Base-by-base conservation (phyloP, 2,329 filamentous ascomycete genomes). In the Monosporascus sp. region DNA sequence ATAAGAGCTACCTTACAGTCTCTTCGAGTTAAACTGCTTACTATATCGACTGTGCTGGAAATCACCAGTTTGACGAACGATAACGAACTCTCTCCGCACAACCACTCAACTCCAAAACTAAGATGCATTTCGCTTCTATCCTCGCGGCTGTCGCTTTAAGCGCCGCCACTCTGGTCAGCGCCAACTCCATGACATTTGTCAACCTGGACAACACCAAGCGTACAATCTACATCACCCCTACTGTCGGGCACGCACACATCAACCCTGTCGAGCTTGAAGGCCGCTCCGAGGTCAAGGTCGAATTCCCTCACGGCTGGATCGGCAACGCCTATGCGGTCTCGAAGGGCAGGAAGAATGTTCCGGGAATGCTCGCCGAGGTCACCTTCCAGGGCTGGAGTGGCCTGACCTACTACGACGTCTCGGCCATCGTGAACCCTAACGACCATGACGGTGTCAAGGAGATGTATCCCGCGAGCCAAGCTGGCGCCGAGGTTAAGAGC, bases 341-440 rank as follows among this genome's bases (percentile, higher is more conserved):
- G 41, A 67, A 78, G 27, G 80, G 79, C 51, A 54, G 65, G 2
- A 46, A 63, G 11, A 68, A 75, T 59, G 61, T 63, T 43, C 65
- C 72, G 5, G 80, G 80, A 60, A 82, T 80, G 76, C 74, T 80
- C 53, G 77, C 77, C 51, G 77, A 80, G 72, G 71, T 78, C 52
- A 68, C 70, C 58, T 80, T 78, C 63, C 70, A 75, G 51, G 78
- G 75, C 63, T 80, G 68, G 68, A 62, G 66, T 50, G 78, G 70
- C 58, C 56, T 71, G 54, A 81, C 76, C 53, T 84, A 76, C 74
- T 84, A 80, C 54, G 80, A 84, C 58, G 78, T 84, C 57, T 82
- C 79, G 11, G 79, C 79, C 65, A 83, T 84, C 58, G 77, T 82
- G 61, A 70, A 78, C 67, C 68, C 78, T 49, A 63, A 63, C 40